phyloP scores from a whole-genome alignment of 352 stramenopile species.

The Aphanomyces cochlioides region DNA sequence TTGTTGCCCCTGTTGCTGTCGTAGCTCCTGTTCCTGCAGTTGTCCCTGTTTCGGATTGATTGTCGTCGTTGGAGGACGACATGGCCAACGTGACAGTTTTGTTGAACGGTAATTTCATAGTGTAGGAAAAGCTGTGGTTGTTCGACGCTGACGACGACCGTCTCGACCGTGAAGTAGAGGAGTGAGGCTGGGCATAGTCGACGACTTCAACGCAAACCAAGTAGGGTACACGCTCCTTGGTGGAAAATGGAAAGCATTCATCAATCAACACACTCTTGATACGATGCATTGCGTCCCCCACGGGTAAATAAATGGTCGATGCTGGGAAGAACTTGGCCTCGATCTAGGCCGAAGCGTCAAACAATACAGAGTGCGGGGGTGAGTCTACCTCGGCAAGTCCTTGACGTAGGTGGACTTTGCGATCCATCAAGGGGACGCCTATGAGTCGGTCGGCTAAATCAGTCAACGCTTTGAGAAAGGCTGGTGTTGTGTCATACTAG shows the following conservation, averaged over 20 bases:
- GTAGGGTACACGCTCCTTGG: conserved; percentile 78
- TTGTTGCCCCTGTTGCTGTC: not conserved
- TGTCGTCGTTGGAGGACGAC: conserved; percentile 28
- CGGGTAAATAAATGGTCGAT: conserved; percentile 63
- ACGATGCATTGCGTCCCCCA: conserved; percentile 70
- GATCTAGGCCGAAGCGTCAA: conserved; percentile 32
- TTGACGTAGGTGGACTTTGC: conserved; percentile 49
- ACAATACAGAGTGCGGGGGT: not conserved
- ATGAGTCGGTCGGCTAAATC: conserved; percentile 66
- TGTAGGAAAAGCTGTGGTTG: conserved; percentile 40
- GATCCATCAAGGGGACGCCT: conserved; percentile 39
- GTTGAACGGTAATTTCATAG: conserved; percentile 51
- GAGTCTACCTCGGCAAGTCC: conserved; percentile 37
- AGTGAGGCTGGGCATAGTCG: conserved; percentile 37
- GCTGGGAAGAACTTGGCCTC: conserved; percentile 55
- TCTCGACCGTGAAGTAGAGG: not conserved
- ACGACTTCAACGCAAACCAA: conserved; percentile 79
- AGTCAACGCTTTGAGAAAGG: conserved; percentile 65
- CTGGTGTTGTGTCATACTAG: conserved; percentile 59
- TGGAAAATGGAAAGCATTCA: conserved; percentile 81
- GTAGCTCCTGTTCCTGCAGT: not conserved
- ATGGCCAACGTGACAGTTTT: conserved; percentile 37
- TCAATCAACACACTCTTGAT: conserved; percentile 68
- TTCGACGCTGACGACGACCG: conserved; percentile 24
- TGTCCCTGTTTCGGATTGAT: not conserved